Conservation (phyloP, 768 basidiomycete species). For the Mrakia gelida region DNA sequence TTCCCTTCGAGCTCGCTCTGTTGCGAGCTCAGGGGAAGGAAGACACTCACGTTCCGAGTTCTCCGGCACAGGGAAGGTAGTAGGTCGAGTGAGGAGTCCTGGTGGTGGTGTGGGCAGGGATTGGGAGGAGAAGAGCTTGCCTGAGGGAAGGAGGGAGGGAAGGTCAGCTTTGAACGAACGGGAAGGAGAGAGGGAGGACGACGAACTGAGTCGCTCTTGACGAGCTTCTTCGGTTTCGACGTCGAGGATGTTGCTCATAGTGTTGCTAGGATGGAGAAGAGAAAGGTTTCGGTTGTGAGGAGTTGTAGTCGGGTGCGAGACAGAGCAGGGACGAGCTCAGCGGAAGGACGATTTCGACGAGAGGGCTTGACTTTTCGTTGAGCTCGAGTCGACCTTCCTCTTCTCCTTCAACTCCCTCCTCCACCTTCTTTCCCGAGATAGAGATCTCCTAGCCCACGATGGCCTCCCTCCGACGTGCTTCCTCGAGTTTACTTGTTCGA, state of each 20-base stretch:
- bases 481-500: not conserved
- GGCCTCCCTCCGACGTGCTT: not conserved
- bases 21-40: not conserved
- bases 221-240: constrained; percentile 26
- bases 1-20: not conserved
- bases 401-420: not conserved
- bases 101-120: constrained; percentile 4
- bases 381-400: not conserved
- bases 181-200: not conserved
- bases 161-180: not conserved
- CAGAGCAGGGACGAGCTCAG: not conserved
- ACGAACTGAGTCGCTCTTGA: constrained; percentile 25
- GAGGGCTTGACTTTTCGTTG: not conserved
- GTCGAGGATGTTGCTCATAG: constrained; percentile 21
- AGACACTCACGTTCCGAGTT: constrained; percentile 24
- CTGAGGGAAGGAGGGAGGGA: not conserved
- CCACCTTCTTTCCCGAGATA: not conserved
- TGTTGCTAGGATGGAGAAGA: not conserved
- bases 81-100: constrained; percentile 4
- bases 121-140: constrained; percentile 11
- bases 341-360: not conserved
- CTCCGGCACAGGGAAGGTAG: constrained; percentile 20
- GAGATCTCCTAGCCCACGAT: not conserved
- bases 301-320: not conserved
- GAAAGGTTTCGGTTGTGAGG: not conserved